Conservation (phyloP, 495 filamentous ascomycete species). For the Podospora australis region DNA sequence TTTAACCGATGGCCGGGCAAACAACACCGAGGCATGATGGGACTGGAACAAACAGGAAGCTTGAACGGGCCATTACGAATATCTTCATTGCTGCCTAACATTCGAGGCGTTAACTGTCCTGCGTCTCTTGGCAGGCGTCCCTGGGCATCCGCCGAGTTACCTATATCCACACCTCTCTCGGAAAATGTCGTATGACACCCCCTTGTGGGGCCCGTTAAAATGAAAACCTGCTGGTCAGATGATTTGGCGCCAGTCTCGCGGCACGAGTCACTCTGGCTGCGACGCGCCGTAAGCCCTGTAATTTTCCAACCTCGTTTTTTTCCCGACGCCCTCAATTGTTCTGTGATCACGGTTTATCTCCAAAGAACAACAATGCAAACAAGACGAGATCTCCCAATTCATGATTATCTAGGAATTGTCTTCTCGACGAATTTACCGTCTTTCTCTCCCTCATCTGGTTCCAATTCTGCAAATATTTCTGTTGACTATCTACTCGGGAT, state of each 20-base stretch:
- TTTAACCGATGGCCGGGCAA: slow-evolving; percentile 14
- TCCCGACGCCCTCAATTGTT: slow-evolving; percentile 17
- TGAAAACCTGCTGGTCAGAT: slow-evolving; percentile 16
- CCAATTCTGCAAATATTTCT: no score
- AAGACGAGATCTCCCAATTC: no score
- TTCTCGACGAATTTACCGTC: no score
- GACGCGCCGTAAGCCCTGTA: slow-evolving; percentile 22
- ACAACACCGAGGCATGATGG: background rate
- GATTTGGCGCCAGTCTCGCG: slow-evolving; percentile 30
- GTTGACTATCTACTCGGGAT: no score
- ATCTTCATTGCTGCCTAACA: no score
- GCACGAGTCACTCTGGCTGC: slow-evolving; percentile 10
- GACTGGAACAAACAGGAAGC: background rate
- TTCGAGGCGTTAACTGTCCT: background rate
- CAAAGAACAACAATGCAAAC: no score
- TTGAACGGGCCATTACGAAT: no score
- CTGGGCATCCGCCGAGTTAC: background rate
- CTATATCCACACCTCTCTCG: no score
- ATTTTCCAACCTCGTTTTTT: slow-evolving; percentile 6
- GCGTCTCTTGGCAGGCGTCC: background rate
- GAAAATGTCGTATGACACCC: no score
- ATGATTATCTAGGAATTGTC: no score
- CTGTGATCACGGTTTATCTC: no score
- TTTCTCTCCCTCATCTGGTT: no score
- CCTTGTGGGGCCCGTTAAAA: slow-evolving; percentile 3